Conservation (phyloP, 2,329 filamentous ascomycete genomes). For the Phaeosphaeriaceae sp. region DNA sequence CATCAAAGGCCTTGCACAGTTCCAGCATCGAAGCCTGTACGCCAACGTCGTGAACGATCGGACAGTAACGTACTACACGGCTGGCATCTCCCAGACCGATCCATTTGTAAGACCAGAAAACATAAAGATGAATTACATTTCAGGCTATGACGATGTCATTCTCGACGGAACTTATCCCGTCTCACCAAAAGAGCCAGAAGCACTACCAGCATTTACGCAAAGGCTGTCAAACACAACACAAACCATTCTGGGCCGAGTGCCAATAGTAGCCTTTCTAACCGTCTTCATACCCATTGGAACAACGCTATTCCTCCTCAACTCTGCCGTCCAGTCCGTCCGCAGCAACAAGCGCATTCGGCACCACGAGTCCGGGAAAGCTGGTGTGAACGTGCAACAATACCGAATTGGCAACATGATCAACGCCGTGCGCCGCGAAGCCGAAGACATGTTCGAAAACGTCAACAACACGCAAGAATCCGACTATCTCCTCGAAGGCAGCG, state of each 20-base stretch:
- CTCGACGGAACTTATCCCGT: slow-evolving; percentile 72
- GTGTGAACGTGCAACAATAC: slow-evolving; percentile 72
- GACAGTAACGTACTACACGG: slow-evolving; percentile 83
- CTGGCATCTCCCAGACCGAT: slow-evolving; percentile 76
- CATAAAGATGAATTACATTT: slow-evolving; percentile 74
- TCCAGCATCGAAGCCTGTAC: slow-evolving; percentile 80
- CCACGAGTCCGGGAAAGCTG: slow-evolving; percentile 74
- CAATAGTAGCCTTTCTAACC: slow-evolving; percentile 68
- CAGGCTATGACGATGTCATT: slow-evolving; percentile 76
- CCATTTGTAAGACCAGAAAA: slow-evolving; percentile 73
- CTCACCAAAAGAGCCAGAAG: slow-evolving; percentile 51
- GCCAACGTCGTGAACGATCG: slow-evolving; percentile 87
- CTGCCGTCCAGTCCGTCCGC: slow-evolving; percentile 75
- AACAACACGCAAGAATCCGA: slow-evolving; percentile 73
- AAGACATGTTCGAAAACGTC: slow-evolving; percentile 76
- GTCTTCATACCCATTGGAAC: slow-evolving; percentile 78
- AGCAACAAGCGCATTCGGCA: slow-evolving; percentile 76
- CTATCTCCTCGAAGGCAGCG: slow-evolving; percentile 67
- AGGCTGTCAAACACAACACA: slow-evolving; percentile 44
- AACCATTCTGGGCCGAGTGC: slow-evolving; percentile 60
- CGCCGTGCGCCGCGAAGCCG: slow-evolving; percentile 75
- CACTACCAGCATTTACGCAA: slow-evolving; percentile 43
- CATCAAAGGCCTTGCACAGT: slow-evolving; percentile 76
- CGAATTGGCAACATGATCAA: slow-evolving; percentile 73
- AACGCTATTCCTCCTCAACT: slow-evolving; percentile 75